Base-by-base conservation (phyloP, 495 filamentous ascomycete species). In the Staphylotrichum tortipilum region DNA sequence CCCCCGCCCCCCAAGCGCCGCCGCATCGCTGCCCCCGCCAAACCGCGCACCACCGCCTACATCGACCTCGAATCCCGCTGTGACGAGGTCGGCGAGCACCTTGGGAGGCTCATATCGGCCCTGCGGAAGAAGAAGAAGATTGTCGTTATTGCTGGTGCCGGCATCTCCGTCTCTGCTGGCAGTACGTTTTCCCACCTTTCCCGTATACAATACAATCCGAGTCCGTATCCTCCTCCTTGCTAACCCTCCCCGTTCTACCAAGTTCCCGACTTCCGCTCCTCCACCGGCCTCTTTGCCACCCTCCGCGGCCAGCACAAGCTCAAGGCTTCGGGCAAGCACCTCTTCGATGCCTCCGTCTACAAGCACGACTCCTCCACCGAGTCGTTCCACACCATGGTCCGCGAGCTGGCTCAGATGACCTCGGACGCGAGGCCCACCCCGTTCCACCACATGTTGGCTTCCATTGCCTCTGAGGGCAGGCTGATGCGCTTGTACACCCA, bases 331-430 rank as follows among this genome's bases (percentile, higher is more conserved):
- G 92, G 92, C 22, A 96, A 98, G 68, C 82, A 94, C 57, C 77
- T 98, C 2, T 97, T 98, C 57, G 92, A 98, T 72, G 92, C 92
- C 41, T 94, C 91, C 3, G 92, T 98, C 50, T 98, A 97, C 69
- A 86, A 86, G 59, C 84, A 91, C 70, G 86, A 95, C 59, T 75
- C 77, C 8, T 82, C 89, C 29, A 97, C 90, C 11, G 81, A 80
- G 7, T 85, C 83, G 3, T 98, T 98, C 72, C 94, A 97, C 66
- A 82, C 83, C 61, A 94, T 98, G 90, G 88, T 98, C 49, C 86
- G 90, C 58, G 80, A 84, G 59, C 77, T 97, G 49, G 88, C 89
- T 26, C 70, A 83, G 35, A 70, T 87, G 63, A 86, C 83, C 11
- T 76, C 79, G 52, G 76, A 79, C 38, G 88, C 89, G 29, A 68